Base-by-base conservation (phyloP, 768 basidiomycete species). In the Cystobasidium onofrii region DNA sequence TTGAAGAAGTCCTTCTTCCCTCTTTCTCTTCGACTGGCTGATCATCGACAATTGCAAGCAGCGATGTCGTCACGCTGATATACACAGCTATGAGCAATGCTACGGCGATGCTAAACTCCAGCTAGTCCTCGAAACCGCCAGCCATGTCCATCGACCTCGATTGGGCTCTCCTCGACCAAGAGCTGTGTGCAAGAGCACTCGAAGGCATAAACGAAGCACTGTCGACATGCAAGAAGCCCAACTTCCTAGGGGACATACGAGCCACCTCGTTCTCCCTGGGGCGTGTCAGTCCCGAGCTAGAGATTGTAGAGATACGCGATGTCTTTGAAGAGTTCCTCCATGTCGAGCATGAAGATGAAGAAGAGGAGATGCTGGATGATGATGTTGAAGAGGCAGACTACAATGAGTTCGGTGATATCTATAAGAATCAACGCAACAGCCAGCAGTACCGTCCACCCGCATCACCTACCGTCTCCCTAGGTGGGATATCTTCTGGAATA, bases 71-170 rank as follows among this genome's bases (percentile, higher is more conserved):
- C 7, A 7, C 18, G 41, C 41, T 43, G 41, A 7, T 43, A 43
- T 18, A 43, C 9, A 43, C 41, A 7, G 18, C 41, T 7, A 43
- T 43, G 41, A 9, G 7, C 9, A 43, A 43, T 18, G 7, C 7
- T 7, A 55, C 54, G 23, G 9, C 54, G 54, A n/a, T n/a, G n/a
- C n/a, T n/a, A n/a, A n/a, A n/a, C n/a, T n/a, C n/a, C n/a, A n/a
- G n/a, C n/a, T n/a, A n/a, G n/a, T 6, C 25, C 57, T 60, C 23
- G 6, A 60, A 60, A 12, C 25, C 36, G 13, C 65, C 25, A 3
- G 1, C n/a, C 10, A 96, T 96, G 94, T 95, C 93, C 20, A 87
- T 99, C 82, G 95, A 98, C 83, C 83, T 99, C 69, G 91, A 95
- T 83, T 99, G 95, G 94, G 82, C 83, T 76, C 87, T 88, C 77